Base-by-base conservation (phyloP, 2,329 filamentous ascomycete genomes). In the Sarocladium strictum region DNA sequence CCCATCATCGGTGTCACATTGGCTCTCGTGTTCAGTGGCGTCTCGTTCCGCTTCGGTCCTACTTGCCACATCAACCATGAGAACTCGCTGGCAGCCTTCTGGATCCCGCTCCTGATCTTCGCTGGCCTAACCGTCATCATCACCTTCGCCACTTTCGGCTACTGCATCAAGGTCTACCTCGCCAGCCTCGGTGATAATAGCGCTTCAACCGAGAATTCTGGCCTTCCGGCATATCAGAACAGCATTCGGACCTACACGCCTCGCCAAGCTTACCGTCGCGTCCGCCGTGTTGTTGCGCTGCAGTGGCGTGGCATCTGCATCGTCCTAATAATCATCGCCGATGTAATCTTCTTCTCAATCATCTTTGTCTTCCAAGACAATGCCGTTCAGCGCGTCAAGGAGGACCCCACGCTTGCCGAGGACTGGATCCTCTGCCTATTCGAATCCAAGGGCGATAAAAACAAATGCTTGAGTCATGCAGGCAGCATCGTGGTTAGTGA, bases 231-330 rank as follows among this genome's bases (percentile, higher is more conserved):
- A 15, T 92, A 92, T 71, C 80, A 81, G 12, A 84, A 82, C 64
- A 96, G 90, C 67, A 74, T 92, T 55, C 82, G 82, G 58, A 89
- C 85, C 10, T 55, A 56, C 35, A 51, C 56, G n/a, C 90, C 92
- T 11, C 84, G 89, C 54, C 91, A 95, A 64, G 90, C 95, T 2
- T 97, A 95, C 67, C 85, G 89, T 59, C 85, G 94, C 62, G 83
- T 99, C 35, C 85, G 85, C 59, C 87, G 91, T 61, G 91, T 97
- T 17, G 81, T 99, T 35, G 84, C 89, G 66, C 81, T 97, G 3
- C 94, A 99, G 70, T 99, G 94, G 94, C 83, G 93, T 62, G 93
- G 92, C 43, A 93, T 97, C 57, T 83, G 85, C 41, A 89, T 97
- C 57, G 91, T 97, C 14, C 76, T 95, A 53, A 87, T 97, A 66